Evolutionary conservation across 768 basidiomycete genomes (phyloP), one percentile per base, ranked within the genome.

Genomic region (Saitozyma podzolica): DNA sequence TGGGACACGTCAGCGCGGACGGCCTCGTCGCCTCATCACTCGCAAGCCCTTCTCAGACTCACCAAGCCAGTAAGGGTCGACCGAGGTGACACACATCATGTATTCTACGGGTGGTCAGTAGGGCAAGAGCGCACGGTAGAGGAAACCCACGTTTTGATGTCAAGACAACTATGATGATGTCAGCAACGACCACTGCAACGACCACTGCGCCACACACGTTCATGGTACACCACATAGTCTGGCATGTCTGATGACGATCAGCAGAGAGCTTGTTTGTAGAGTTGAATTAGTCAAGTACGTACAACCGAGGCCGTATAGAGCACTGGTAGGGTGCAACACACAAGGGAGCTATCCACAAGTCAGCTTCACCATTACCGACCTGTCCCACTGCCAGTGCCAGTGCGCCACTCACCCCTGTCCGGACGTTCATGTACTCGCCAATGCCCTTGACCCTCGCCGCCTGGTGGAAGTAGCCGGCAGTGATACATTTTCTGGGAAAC

Each of bases 71-170:
- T 93, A 93, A 3, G 96, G 88, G 75, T 98, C 93, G 65, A 98
- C 90, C 0, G 95, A 87, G 2, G 96, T 97, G n/a, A 99, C 96
- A 78, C 93, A 92, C 16, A 94, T 95, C 94, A 97, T 96, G 81
- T 99, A 99, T 81, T 82, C 70, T 81, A 78, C 16, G 50, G 40
- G 64, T 53, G 50, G 56, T 67, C 40, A 76, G 76, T 50, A 67
- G 62, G 62, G 11, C 13, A 39, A 17, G 19, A 11, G 45, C 42
- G 11, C 16, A 40, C 19, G 42, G 1, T 9, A 39, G 2, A 40
- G 11, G 50, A 16, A 55, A 58, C 65, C 56, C 37, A 70, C 73
- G 70, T 67, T 94, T 95, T 40, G 93, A 94, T 10, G 93, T 95
- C 69, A 95, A 82, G 64, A 96, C 94, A 59, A 95, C 75, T 69